phyloP scores from a whole-genome alignment of 306 rosid species.

The Trifolium dubium region DNA sequence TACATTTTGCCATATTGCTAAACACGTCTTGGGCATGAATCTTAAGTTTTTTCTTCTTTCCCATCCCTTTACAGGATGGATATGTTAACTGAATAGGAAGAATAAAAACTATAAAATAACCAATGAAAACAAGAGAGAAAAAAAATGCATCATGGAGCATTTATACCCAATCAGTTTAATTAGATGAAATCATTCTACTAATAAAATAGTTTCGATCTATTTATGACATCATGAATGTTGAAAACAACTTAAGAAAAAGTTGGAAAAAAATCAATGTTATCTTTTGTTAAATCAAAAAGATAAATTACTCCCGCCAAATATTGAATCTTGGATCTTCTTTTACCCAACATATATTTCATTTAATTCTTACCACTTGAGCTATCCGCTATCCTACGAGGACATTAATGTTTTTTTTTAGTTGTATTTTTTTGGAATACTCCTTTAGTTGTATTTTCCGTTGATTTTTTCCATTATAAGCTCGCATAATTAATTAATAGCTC shows the following conservation, averaged over 20 bases:
- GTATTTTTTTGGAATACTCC: too few species aligned
- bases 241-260: not conserved
- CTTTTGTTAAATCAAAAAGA: too few species aligned
- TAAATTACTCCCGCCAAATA: too few species aligned
- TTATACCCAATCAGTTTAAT: constrained; percentile 33
- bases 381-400: too few species aligned
- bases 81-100: constrained; percentile 35
- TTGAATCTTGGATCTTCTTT: too few species aligned
- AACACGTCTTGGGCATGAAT: constrained; percentile 37
- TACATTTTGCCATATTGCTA: constrained; percentile 29
- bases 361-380: too few species aligned
- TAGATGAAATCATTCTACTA: not conserved
- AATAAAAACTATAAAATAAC: constrained; percentile 29
- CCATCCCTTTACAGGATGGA: constrained; percentile 50
- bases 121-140: not conserved
- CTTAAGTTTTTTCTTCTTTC: constrained; percentile 23
- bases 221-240: constrained; percentile 25
- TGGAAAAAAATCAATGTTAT: not conserved
- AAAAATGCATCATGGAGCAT: constrained; percentile 33
- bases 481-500: not conserved
- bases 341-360: too few species aligned
- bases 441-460: not conserved
- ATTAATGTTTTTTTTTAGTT: too few species aligned
- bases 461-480: not conserved
- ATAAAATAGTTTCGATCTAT: not conserved